Conservation (phyloP, 192 early-diverging fungal genomes). For the Podila epigama region DNA sequence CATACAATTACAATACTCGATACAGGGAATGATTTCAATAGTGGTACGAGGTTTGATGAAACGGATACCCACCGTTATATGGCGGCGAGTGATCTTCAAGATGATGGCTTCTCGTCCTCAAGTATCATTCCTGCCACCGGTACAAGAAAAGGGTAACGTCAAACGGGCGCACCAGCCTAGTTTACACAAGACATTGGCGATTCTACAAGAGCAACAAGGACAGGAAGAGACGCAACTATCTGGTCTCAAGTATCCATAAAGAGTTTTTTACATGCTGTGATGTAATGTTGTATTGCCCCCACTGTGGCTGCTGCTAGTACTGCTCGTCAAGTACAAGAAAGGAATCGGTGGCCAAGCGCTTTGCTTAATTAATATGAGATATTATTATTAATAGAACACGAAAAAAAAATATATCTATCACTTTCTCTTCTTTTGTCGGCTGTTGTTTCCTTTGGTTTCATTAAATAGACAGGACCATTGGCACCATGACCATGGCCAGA, state of each 20-base stretch:
- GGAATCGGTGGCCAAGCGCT: no score
- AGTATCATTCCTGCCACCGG: background rate
- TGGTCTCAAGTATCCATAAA: no score
- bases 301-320: no score
- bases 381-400: no score
- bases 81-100: background rate
- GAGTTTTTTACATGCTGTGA: no score
- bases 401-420: no score
- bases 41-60: background rate
- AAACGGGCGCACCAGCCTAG: background rate
- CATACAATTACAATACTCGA: background rate
- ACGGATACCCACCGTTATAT: background rate
- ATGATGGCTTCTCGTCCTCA: background rate
- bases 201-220: background rate
- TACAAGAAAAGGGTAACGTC: background rate
- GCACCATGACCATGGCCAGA: slow-evolving; percentile 1
- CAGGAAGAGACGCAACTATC: no score
- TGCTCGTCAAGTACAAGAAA: no score
- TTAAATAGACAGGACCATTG: background rate
- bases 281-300: no score
- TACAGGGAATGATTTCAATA: background rate
- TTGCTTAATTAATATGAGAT: no score
- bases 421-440: no score
- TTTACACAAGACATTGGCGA: background rate
- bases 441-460: no score